Evolutionary conservation across 164 flowering plant species (phyloP).

Genomic region (Aristolochia contorta): DNA sequence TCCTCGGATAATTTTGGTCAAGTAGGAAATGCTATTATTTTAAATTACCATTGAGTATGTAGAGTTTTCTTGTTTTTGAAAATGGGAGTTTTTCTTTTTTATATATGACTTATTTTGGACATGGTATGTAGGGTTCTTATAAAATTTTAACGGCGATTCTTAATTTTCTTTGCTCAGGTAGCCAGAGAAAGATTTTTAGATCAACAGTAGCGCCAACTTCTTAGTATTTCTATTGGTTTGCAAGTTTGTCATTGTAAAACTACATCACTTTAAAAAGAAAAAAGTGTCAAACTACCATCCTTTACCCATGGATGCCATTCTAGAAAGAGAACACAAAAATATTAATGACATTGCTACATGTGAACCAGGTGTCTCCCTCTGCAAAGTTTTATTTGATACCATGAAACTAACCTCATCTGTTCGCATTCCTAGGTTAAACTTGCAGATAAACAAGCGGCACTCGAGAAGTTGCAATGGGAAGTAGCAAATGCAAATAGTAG

Average conservation of each 20-base stretch:
- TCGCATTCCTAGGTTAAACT: constrained; percentile 51
- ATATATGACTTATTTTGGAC: too few species aligned
- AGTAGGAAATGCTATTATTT: too few species aligned
- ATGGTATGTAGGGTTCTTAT: too few species aligned
- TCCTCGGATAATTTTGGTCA: too few species aligned
- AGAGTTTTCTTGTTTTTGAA: too few species aligned
- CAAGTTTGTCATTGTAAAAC: not conserved
- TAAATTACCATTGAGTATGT: too few species aligned
- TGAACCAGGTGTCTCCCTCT: not conserved
- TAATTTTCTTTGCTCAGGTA: too few species aligned
- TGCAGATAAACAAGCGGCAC: constrained; percentile 85
- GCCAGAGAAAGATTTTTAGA: too few species aligned
- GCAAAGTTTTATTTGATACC: not conserved
- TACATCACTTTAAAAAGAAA: too few species aligned
- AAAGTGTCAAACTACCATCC: too few species aligned
- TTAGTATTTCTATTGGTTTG: not conserved
- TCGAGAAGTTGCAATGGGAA: constrained; percentile 86
- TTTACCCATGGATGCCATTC: not conserved
- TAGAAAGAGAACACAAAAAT: not conserved
- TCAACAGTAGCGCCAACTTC: not conserved
- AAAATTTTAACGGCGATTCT: too few species aligned
- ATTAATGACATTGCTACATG: not conserved
- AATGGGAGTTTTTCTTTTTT: too few species aligned
- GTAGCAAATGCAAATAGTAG: constrained; percentile 51
- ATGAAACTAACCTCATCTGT: not conserved